Conservation (phyloP, 2,329 filamentous ascomycete species). For the Fusarium succisae region DNA sequence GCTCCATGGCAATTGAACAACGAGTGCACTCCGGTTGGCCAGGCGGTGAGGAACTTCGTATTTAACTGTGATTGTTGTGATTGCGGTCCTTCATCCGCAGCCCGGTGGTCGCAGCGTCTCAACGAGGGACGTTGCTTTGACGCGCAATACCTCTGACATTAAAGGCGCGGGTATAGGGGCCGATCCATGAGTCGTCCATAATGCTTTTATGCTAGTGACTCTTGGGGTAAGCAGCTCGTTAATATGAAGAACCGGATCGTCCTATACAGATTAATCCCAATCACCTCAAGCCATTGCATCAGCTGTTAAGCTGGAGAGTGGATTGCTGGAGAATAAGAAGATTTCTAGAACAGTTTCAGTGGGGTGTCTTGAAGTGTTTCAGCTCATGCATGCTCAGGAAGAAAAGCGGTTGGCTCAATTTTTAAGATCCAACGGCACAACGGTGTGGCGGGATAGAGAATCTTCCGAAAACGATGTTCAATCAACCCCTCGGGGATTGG, state of each 20-base stretch:
- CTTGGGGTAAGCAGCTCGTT: neutral
- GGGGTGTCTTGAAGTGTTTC: constrained; percentile 39
- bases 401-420: constrained; percentile 34
- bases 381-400: constrained; percentile 29
- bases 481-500: neutral
- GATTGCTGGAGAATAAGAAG: constrained; percentile 37
- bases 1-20: neutral
- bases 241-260: neutral
- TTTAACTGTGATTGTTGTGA: constrained; percentile 17
- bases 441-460: constrained; percentile 36
- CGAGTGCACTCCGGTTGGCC: constrained; percentile 15
- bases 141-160: constrained; percentile 4
- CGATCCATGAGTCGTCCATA: neutral
- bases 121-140: constrained; percentile 14
- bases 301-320: constrained; percentile 26
- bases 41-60: constrained; percentile 30
- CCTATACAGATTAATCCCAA: neutral
- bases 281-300: neutral
- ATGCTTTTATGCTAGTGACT: neutral
- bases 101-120: constrained; percentile 35
- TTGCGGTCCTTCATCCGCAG: constrained; percentile 29
- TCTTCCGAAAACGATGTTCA: constrained; percentile 33
- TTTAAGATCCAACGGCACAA: constrained; percentile 31
- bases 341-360: constrained; percentile 42
- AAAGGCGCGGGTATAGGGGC: constrained; percentile 9